These are phyloP conservation scores for Leishmania braziliensis DNA, from an alignment of 208 protist species.

Conservation along the genomic window DNA sequence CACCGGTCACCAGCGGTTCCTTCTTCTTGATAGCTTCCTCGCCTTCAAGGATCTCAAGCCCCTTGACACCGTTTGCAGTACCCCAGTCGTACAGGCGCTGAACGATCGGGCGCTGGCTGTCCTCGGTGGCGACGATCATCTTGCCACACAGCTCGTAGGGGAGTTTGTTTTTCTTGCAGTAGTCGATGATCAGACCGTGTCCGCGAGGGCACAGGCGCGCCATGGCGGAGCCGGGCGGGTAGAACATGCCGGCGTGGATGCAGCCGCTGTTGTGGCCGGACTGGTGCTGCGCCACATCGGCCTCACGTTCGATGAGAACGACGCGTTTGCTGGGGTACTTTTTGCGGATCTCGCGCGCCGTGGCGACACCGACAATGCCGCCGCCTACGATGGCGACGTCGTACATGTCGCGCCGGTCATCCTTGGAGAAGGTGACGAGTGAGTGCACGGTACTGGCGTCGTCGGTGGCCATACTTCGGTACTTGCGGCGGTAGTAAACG, in stretches of 20 bases:
- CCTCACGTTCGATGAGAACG: slow-evolving; percentile 87
- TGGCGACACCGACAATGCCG: slow-evolving; percentile 87
- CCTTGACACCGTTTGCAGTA: slow-evolving; percentile 81
- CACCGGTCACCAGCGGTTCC: slow-evolving; percentile 74
- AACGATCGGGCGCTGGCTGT: slow-evolving; percentile 52
- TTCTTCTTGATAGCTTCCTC: slow-evolving; percentile 70
- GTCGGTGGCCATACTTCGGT: slow-evolving; percentile 43
- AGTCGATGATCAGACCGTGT: slow-evolving; percentile 84
- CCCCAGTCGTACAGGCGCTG: slow-evolving; percentile 82
- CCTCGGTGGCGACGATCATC: slow-evolving; percentile 82
- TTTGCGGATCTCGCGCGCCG: slow-evolving; percentile 65
- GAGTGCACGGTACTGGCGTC: slow-evolving; percentile 31
- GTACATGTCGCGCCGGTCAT: slow-evolving; percentile 62
- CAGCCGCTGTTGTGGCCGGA: slow-evolving; percentile 91
- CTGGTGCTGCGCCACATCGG: slow-evolving; percentile 89
- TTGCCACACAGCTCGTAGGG: slow-evolving; percentile 87
- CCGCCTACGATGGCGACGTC: slow-evolving; percentile 90
- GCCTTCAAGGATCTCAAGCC: slow-evolving; percentile 64
- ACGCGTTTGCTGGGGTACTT: slow-evolving; percentile 79
- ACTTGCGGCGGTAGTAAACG: slow-evolving; percentile 57
- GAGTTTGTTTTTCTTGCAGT: slow-evolving; percentile 84
- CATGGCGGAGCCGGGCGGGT: slow-evolving; percentile 77
- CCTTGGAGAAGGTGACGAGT: slow-evolving; percentile 47
- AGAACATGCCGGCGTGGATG: slow-evolving; percentile 94
- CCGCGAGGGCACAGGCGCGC: slow-evolving; percentile 87